Conservation (phyloP, 116 monocot genomes). For the Phalaenopsis hybrid region DNA sequence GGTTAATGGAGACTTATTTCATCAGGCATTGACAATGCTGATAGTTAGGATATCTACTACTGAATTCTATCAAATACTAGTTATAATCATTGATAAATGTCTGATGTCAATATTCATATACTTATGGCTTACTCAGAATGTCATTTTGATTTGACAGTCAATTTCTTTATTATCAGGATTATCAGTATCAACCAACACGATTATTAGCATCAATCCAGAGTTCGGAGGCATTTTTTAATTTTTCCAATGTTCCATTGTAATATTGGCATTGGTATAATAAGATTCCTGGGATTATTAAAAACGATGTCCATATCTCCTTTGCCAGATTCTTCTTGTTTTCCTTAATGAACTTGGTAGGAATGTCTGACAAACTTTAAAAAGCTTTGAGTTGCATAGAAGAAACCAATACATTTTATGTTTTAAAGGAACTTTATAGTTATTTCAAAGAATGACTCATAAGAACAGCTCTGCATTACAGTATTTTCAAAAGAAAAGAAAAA, state of each 20-base stretch:
- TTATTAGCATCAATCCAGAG: no score
- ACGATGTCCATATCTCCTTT: neutral
- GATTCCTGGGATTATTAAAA: neutral
- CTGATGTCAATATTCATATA: neutral
- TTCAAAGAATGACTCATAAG: neutral
- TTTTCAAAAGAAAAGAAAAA: neutral
- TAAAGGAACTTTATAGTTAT: neutral
- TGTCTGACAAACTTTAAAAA: neutral
- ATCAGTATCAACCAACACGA: neutral
- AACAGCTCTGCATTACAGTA: neutral
- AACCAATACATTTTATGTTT: neutral
- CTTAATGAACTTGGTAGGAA: neutral
- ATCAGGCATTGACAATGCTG: neutral
- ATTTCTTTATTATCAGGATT: neutral
- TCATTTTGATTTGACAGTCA: neutral
- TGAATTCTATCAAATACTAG: neutral
- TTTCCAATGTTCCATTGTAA: neutral
- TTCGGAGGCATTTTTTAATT: no score
- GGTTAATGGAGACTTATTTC: neutral
- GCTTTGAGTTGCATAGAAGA: neutral
- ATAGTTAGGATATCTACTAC: neutral
- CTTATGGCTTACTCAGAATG: neutral
- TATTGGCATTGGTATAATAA: neutral
- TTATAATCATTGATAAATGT: neutral
- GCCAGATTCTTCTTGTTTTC: neutral